phyloP scores from a whole-genome alignment of 768 basidiomycete species.

The Agaricus blazei region DNA sequence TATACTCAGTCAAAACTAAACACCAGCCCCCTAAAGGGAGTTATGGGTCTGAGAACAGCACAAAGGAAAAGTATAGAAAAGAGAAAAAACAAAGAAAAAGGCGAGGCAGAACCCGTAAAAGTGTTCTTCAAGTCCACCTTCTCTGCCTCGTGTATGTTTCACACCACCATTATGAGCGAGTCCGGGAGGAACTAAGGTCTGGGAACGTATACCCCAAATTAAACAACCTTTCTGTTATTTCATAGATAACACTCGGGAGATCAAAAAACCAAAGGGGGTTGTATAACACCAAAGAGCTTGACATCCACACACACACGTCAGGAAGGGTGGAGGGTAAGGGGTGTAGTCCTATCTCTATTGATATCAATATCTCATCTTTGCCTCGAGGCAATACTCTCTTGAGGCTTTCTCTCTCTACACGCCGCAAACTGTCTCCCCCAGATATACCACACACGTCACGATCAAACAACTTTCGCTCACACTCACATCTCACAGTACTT shows the following conservation, averaged over 20 bases:
- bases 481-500: too few relatives aligned
- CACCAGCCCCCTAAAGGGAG: neutral
- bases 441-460: too few relatives aligned
- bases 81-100: too few relatives aligned
- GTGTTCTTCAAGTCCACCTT: neutral
- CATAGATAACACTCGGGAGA: too few relatives aligned
- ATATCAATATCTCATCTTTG: neutral
- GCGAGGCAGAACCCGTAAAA: neutral
- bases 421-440: neutral
- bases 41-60: neutral
- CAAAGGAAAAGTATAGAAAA: too few relatives aligned
- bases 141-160: conserved; percentile 8
- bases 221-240: too few relatives aligned
- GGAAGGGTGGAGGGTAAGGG: too few relatives aligned
- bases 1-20: too few relatives aligned
- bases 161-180: neutral
- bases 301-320: too few relatives aligned
- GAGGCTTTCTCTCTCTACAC: neutral
- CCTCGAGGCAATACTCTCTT: conserved; percentile 5
- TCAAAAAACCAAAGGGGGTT: too few relatives aligned
- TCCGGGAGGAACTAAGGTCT: neutral
- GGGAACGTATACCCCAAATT: neutral
- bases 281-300: too few relatives aligned
- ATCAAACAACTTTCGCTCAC: too few relatives aligned
- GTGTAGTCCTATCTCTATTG: neutral